These are phyloP conservation scores for Zymoseptoria crescenta DNA, from an alignment of 2,329 filamentous ascomycete genomes.

Conservation along the genomic window DNA sequence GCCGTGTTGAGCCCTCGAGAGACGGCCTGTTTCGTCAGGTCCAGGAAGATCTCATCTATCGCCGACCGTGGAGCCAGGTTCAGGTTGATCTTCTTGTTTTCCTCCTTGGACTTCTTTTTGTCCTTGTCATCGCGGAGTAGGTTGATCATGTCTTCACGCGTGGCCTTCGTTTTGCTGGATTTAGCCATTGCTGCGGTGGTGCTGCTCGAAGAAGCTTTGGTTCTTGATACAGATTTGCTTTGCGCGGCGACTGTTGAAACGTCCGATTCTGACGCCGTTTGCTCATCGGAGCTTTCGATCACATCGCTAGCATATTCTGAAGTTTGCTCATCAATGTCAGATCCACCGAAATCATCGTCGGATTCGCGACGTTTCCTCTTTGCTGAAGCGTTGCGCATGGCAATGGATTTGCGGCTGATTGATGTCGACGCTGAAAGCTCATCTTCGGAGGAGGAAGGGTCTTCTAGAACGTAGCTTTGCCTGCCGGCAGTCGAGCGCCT, in stretches of 20 bases:
- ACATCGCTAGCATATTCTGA: not conserved
- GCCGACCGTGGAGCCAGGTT: conserved; percentile 40
- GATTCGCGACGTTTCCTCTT: not conserved
- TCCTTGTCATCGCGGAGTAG: not conserved
- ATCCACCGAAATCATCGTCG: not conserved
- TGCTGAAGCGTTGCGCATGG: not conserved
- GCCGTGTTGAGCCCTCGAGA: conserved; percentile 30
- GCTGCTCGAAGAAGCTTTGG: not conserved
- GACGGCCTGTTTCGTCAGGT: conserved; percentile 38
- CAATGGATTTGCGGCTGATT: not conserved
- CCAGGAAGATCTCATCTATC: conserved; percentile 43
- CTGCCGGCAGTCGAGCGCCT: not conserved
- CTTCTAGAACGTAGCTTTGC: not conserved
- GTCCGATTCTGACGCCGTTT: not conserved
- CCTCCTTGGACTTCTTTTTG: not conserved
- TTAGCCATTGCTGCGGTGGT: not conserved
- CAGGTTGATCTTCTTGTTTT: conserved; percentile 18
- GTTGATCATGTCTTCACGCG: not conserved
- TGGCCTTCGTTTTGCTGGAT: not conserved
- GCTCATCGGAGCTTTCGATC: not conserved
- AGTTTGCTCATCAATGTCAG: not conserved
- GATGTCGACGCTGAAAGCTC: not conserved
- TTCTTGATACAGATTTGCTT: not conserved
- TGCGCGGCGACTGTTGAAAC: not conserved
- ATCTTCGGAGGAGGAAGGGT: not conserved